A percentile compares a stretch with the other conserved stretches of the same genome.
Evolutionary conservation across 2,329 filamentous ascomycete species (phyloP).

Genomic region (Zymoseptoria tritici): DNA sequence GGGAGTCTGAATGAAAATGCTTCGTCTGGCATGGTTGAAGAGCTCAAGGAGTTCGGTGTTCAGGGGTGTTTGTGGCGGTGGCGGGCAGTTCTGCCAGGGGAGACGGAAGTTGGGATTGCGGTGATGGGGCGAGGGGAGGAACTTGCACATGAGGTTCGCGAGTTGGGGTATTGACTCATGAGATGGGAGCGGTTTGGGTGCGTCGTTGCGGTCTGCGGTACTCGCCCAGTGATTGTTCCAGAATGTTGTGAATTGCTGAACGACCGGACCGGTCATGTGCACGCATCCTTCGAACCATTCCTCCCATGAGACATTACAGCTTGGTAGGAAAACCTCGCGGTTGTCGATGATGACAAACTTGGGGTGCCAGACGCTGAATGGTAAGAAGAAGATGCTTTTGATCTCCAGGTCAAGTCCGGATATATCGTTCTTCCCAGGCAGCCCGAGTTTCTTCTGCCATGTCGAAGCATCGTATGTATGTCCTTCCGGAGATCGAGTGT

Average conservation of each 20-base stretch:
- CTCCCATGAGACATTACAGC: slow-evolving; percentile 82
- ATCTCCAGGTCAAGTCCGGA: slow-evolving; percentile 60
- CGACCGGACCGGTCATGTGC: slow-evolving; percentile 55
- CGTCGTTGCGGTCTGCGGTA: slow-evolving; percentile 13
- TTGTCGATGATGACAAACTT: slow-evolving; percentile 74
- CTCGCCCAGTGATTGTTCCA: slow-evolving; percentile 62
- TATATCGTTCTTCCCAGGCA: slow-evolving; percentile 51
- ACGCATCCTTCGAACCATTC: slow-evolving; percentile 77
- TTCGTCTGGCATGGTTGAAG: slow-evolving; percentile 49
- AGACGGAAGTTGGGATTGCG: slow-evolving; percentile 58
- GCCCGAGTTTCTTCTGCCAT: slow-evolving; percentile 56
- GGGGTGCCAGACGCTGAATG: slow-evolving; percentile 80
- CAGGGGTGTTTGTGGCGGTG: slow-evolving; percentile 57
- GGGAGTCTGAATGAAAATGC: slow-evolving; percentile 66
- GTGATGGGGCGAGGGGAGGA: slow-evolving; percentile 69
- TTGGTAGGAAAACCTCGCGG: slow-evolving; percentile 59
- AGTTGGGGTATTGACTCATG: neutral
- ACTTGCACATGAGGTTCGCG: slow-evolving; percentile 45
- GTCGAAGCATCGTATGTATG: slow-evolving; percentile 51
- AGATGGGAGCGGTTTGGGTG: neutral
- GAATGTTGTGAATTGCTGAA: slow-evolving; percentile 57
- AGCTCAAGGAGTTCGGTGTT: slow-evolving; percentile 58
- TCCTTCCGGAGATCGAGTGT: slow-evolving; percentile 57
- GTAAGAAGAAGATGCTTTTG: slow-evolving; percentile 71
- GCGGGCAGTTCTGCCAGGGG: slow-evolving; percentile 42